Evolutionary conservation across 139 green algal genomes (phyloP).

Genomic region (Chlamydomonas sp.): DNA sequence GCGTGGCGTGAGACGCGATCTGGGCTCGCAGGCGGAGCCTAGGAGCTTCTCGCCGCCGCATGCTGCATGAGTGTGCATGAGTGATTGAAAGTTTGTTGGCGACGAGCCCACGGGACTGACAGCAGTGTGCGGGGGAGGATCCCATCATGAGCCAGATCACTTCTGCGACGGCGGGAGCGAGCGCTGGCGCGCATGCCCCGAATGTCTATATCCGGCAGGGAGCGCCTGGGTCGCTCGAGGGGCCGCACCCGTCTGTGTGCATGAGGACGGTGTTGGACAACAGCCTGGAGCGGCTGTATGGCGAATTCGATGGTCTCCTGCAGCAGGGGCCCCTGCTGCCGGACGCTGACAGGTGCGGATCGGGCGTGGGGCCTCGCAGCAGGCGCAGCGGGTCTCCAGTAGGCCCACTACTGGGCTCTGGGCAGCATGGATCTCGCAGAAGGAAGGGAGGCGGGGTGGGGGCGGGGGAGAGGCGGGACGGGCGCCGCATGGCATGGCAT

Average conservation of each 20-base stretch:
- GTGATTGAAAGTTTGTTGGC: not conserved
- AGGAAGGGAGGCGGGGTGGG: too few relatives aligned
- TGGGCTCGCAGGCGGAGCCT: not conserved
- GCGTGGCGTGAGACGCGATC: too few relatives aligned
- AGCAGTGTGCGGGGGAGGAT: not conserved
- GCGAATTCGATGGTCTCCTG: conserved; percentile 17
- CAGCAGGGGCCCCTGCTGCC: conserved; percentile 10
- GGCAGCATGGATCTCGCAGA: too few relatives aligned
- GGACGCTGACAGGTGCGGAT: not conserved
- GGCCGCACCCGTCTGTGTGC: not conserved
- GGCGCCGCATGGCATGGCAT: too few relatives aligned
- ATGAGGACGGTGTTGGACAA: conserved; percentile 3
- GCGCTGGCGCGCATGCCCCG: not conserved
- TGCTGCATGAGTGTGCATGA: not conserved
- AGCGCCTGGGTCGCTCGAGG: not conserved
- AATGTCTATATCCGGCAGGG: not conserved
- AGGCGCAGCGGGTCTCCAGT: not conserved
- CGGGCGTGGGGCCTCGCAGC: not conserved
- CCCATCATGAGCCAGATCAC: not conserved
- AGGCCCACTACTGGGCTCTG: not conserved
- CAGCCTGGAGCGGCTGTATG: conserved; percentile 16
- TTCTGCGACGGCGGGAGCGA: not conserved
- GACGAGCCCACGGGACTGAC: not conserved
- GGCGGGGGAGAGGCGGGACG: too few relatives aligned
- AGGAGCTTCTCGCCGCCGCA: not conserved